Conservation (phyloP, 495 filamentous ascomycete genomes). For the Trichoderma erinaceum region DNA sequence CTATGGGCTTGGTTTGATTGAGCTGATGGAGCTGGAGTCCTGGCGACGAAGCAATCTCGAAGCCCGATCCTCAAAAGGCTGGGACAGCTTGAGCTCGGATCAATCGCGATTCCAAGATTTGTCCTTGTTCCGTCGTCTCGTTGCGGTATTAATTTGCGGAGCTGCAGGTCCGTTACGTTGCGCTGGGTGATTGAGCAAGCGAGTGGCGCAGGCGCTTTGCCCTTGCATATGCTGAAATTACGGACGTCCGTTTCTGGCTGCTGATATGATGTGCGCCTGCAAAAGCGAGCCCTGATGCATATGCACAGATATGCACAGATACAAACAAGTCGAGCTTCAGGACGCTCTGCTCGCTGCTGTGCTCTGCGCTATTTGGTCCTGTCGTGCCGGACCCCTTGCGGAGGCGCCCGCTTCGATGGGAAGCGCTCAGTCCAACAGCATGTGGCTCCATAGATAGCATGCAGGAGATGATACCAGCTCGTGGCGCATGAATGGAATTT, state of each 20-base stretch:
- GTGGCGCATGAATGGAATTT: neutral
- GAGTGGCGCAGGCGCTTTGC: constrained; percentile 6
- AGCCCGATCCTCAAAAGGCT: neutral
- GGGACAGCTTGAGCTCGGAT: neutral
- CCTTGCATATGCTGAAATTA: neutral
- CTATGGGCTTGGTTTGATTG: neutral
- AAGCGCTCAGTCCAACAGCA: neutral
- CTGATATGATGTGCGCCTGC: neutral
- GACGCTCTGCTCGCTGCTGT: neutral
- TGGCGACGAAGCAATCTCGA: too few relatives aligned
- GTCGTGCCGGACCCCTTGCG: neutral
- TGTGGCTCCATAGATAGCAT: too few relatives aligned
- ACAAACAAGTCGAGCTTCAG: neutral
- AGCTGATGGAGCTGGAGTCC: neutral
- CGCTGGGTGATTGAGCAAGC: neutral
- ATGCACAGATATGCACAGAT: neutral
- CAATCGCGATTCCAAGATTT: neutral
- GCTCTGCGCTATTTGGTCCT: too few relatives aligned
- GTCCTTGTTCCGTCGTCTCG: neutral
- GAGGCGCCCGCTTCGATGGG: neutral
- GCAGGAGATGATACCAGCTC: neutral
- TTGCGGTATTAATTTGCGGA: neutral
- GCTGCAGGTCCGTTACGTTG: neutral
- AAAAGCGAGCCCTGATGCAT: neutral
- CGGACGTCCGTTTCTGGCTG: neutral